A percentile compares a stretch with the other conserved stretches of the same genome.
phyloP scores from a whole-genome alignment of 805 yeast species.

The Saccharomycopsis sp. region DNA sequence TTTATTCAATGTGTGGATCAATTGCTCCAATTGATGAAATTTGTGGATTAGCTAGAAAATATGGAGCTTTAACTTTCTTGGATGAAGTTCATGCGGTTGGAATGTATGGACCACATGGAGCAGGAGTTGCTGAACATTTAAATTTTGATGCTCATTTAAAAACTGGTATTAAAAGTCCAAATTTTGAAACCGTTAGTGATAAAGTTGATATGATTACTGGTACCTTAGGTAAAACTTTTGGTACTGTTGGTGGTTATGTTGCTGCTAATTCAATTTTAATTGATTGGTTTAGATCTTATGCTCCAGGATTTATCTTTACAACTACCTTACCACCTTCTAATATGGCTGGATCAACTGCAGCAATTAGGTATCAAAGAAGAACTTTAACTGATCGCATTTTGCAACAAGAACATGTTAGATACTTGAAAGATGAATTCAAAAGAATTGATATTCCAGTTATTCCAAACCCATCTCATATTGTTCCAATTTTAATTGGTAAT shows the following conservation, averaged over 20 bases:
- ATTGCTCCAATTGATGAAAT: constrained; percentile 87
- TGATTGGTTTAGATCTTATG: constrained; percentile 93
- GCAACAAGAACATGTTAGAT: constrained; percentile 79
- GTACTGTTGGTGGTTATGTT: constrained; percentile 95
- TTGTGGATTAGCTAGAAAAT: constrained; percentile 93
- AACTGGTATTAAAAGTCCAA: constrained; percentile 49
- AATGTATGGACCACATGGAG: constrained; percentile 98
- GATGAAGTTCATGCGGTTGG: constrained; percentile 99
- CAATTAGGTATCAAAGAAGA: constrained; percentile 74
- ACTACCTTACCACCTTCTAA: constrained; percentile 95
- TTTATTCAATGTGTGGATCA: constrained; percentile 98
- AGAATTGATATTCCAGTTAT: constrained; percentile 83
- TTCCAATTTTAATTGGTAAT: constrained; percentile 90
- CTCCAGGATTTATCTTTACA: constrained; percentile 97
- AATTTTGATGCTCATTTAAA: constrained; percentile 76
- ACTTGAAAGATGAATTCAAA: constrained; percentile 65
- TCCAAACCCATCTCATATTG: constrained; percentile 96
- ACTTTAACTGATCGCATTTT: constrained; percentile 67
- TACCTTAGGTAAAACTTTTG: constrained; percentile 94
- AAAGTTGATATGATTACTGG: constrained; percentile 96
- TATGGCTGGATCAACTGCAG: constrained; percentile 90
- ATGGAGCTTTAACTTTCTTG: constrained; percentile 92
- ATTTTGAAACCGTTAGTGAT: constrained; percentile 58
- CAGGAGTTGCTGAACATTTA: constrained; percentile 97
- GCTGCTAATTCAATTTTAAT: constrained; percentile 77